phyloP scores from a whole-genome alignment of 164 flowering plant species.

The Brasenia schreberi region DNA sequence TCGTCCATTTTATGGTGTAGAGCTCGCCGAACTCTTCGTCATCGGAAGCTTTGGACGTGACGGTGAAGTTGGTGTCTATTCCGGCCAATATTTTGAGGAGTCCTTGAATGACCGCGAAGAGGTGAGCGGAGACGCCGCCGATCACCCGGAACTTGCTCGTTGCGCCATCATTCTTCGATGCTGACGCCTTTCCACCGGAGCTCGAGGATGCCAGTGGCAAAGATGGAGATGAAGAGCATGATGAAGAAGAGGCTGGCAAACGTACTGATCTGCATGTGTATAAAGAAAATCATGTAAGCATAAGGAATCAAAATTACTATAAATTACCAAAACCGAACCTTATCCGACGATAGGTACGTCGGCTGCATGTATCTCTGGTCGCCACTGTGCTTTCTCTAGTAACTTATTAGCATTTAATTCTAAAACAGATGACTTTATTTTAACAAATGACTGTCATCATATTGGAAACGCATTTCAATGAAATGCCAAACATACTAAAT shows the following conservation, averaged over 20 bases:
- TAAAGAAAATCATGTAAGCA: not conserved
- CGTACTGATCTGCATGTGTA: constrained; percentile 57
- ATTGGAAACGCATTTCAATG: too few species aligned
- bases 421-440: too few species aligned
- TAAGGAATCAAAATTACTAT: too few species aligned
- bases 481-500: too few species aligned
- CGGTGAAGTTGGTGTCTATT: constrained; percentile 77
- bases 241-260: constrained; percentile 81
- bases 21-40: constrained; percentile 78
- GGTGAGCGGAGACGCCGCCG: constrained; percentile 77
- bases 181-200: constrained; percentile 85
- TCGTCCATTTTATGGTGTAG: constrained; percentile 77
- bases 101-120: constrained; percentile 73
- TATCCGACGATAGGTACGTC: too few species aligned
- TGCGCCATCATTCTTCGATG: constrained; percentile 93
- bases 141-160: constrained; percentile 94
- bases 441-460: too few species aligned
- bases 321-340: too few species aligned
- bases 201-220: constrained; percentile 75
- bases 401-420: too few species aligned
- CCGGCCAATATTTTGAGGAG: constrained; percentile 68
- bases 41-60: constrained; percentile 60
- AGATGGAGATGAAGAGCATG: constrained; percentile 62
- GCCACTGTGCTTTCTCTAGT: too few species aligned
- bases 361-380: too few species aligned